Base-by-base conservation (phyloP, 345 rosid species). In the Combretum micranthum region DNA sequence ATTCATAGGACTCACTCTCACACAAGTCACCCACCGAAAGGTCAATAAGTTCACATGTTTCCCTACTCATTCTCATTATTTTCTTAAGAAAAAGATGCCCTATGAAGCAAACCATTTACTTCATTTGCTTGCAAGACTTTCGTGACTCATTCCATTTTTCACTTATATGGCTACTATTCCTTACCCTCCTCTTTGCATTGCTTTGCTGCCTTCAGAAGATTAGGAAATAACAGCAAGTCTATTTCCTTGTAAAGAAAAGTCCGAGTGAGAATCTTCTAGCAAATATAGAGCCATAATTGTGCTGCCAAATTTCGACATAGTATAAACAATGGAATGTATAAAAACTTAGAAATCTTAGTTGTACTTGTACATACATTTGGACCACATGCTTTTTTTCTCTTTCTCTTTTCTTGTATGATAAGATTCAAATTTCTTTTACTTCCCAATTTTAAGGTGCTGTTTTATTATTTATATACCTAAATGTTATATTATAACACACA, bases 111-210 rank as follows among this genome's bases (percentile, higher is more conserved):
- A 46, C 49, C 42, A 43, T 32, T 64, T 64, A 48, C 57, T 47
- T n/a, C 47, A 18, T 59, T 59, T 52, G 20, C 53, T 58, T 62
- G 77, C 79, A 74, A 69, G 83, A 74, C 66, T 72, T 72, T 72
- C 77, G 83, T 78, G 83, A 78, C 69, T 44, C 62, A 26, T 47
- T 64, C 67, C 22, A 58, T 22, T 43, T 56, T 49, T 44, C 21
- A 48, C 20, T 32, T 59, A 26, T 19, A 19, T 7, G 45, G 54
- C 53, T 37, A 20, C 49, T 59, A 49, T 49, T 59, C 63, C 45
- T 50, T 12, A 32, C 44, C 32, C 45, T 6, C 23, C 50, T 42
- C 15, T 19, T n/a, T 20, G 42, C 22, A 4, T 37, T 15, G 13
- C 51, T 57, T 21, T 6, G 15, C 46, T 25, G 42, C 23, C n/a